phyloP scores from a whole-genome alignment of 305 asterid genomes.

The Fraxinus paxiana region DNA sequence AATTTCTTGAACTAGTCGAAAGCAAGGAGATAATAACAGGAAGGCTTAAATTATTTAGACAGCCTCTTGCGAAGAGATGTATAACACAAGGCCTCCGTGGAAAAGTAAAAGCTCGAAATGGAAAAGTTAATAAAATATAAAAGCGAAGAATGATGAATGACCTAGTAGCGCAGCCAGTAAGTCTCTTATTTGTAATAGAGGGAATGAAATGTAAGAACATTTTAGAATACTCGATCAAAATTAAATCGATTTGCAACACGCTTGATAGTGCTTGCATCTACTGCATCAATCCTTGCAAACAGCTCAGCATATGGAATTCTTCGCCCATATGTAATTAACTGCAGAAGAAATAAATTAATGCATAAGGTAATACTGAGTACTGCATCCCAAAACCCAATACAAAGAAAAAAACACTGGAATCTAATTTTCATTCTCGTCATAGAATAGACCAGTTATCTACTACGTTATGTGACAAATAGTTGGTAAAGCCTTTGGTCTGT shows the following conservation, averaged over 20 bases:
- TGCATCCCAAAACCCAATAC: not conserved
- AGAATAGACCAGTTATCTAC: not conserved
- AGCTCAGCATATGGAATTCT: constrained; percentile 86
- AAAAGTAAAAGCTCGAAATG: no score
- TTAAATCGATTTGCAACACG: constrained; percentile 90
- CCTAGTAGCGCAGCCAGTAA: no score
- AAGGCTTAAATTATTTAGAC: no score
- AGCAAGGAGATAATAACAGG: no score
- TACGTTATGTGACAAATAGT: not conserved
- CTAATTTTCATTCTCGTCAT: not conserved
- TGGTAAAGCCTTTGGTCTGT: not conserved
- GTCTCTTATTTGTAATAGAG: no score
- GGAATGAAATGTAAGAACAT: no score
- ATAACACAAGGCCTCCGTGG: no score
- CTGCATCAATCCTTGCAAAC: constrained; percentile 85
- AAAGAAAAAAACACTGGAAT: not conserved
- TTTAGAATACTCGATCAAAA: constrained; percentile 37
- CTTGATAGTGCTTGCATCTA: constrained; percentile 71
- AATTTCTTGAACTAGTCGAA: no score
- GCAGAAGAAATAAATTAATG: constrained; percentile 28
- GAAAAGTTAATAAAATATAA: no score
- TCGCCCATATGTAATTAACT: constrained; percentile 89
- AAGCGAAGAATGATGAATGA: no score
- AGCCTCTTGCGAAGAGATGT: no score
- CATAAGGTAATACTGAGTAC: not conserved